Evolutionary conservation across 164 flowering plant genomes (phyloP).

Genomic region (Santalum album): DNA sequence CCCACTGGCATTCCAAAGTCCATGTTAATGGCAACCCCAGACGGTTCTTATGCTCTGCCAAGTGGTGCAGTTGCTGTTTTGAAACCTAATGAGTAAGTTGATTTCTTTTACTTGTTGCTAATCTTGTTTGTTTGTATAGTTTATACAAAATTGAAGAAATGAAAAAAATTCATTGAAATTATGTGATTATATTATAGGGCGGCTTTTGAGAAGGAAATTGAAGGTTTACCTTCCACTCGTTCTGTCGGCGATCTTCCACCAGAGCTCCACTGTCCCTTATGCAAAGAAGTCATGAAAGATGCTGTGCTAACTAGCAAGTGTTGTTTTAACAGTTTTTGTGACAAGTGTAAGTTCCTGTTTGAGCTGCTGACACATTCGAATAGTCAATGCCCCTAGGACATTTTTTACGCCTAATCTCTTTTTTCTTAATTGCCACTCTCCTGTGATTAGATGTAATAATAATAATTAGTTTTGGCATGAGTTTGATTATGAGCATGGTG

Average conservation of each 20-base stretch:
- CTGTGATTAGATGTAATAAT: too few relatives aligned
- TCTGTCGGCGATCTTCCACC: slow-evolving; percentile 80
- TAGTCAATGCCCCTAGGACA: too few relatives aligned
- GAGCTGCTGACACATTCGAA: too few relatives aligned
- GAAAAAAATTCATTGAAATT: neutral
- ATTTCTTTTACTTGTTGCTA: neutral
- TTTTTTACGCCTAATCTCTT: neutral
- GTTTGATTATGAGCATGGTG: too few relatives aligned
- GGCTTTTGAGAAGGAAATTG: slow-evolving; percentile 94
- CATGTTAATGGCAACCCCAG: slow-evolving; percentile 83
- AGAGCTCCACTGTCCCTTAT: slow-evolving; percentile 84
- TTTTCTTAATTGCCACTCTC: neutral
- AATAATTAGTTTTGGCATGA: too few relatives aligned
- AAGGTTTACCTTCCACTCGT: slow-evolving; percentile 81
- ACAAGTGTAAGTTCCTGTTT: slow-evolving; percentile 54
- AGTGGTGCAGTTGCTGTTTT: slow-evolving; percentile 84
- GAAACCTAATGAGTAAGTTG: slow-evolving; percentile 86
- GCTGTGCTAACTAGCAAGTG: slow-evolving; percentile 98
- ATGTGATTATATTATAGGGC: slow-evolving; percentile 42
- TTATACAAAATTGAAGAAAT: too few relatives aligned
- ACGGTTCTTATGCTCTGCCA: slow-evolving; percentile 96
- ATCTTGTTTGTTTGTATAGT: too few relatives aligned
- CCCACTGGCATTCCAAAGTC: slow-evolving; percentile 98
- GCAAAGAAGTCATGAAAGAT: slow-evolving; percentile 96
- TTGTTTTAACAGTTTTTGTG: slow-evolving; percentile 90